Percentiles rank a stretch among this genome's conserved stretches.
These are phyloP conservation scores for Lachnellula hyalina DNA, from an alignment of 2,329 filamentous ascomycete genomes.

Conservation along the genomic window DNA sequence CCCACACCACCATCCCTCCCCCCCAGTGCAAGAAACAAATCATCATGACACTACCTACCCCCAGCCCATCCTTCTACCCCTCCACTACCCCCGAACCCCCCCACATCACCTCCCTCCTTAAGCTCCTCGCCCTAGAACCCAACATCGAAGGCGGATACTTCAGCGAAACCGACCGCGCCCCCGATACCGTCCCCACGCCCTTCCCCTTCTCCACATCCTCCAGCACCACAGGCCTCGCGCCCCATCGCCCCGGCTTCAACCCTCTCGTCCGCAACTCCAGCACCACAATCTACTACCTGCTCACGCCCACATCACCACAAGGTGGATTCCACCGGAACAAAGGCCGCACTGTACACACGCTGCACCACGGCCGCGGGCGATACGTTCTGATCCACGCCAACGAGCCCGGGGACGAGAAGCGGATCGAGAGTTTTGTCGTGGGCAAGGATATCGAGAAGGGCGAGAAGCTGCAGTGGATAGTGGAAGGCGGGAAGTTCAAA, in stretches of 20 bases:
- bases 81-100: conserved; percentile 29
- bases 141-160: conserved; percentile 64
- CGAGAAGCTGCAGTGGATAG: conserved; percentile 62
- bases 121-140: conserved; percentile 41
- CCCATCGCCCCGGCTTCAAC: conserved; percentile 34
- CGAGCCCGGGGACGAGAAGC: conserved; percentile 37
- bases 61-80: conserved; percentile 27
- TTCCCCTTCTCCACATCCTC: conserved; percentile 39
- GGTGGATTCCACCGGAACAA: conserved; percentile 61
- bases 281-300: conserved; percentile 60
- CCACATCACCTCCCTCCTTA: conserved; percentile 35
- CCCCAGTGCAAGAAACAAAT: too few species aligned
- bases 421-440: conserved; percentile 60
- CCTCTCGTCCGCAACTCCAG: conserved; percentile 45
- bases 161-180: conserved; percentile 53
- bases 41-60: too few species aligned
- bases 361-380: conserved; percentile 56
- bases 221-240: conserved; percentile 33
- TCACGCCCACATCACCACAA: conserved; percentile 50
- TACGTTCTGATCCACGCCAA: conserved; percentile 61
- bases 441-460: conserved; percentile 51
- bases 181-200: conserved; percentile 48
- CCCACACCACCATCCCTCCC: too few species aligned
- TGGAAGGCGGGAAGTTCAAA: conserved; percentile 64
- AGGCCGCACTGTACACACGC: conserved; percentile 57